Evolutionary conservation across 2,329 filamentous ascomycete genomes (phyloP).

Genomic region (Dactylellina sp.): DNA sequence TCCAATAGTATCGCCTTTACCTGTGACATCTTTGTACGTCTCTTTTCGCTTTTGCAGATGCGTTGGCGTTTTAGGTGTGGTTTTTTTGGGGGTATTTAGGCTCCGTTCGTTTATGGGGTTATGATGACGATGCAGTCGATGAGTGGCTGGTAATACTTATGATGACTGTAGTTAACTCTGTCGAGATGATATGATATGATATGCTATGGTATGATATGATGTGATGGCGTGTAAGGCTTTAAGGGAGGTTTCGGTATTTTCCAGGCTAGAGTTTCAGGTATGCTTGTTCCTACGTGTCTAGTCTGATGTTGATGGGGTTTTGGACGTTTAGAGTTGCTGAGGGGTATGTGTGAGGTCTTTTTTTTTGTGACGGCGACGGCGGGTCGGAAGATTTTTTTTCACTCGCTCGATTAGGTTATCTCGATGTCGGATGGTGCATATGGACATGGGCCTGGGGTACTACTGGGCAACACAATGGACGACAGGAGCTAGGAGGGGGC

Average conservation of each 20-base stretch:
- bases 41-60: conserved; percentile 1
- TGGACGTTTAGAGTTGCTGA: conserved; percentile 9
- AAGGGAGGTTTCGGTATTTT: conserved; percentile 8
- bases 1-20: conserved; percentile 50
- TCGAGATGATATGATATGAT: too few relatives aligned
- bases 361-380: too few relatives aligned
- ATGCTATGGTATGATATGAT: too few relatives aligned
- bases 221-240: background rate
- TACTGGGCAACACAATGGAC: too few relatives aligned
- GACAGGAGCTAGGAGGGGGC: too few relatives aligned
- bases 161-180: too few relatives aligned
- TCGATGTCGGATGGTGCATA: conserved; percentile 18
- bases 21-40: conserved; percentile 36
- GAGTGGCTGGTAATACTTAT: too few relatives aligned
- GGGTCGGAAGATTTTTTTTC: conserved; percentile 12
- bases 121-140: too few relatives aligned
- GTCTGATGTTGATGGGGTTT: conserved; percentile 29
- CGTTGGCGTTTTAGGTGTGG: conserved; percentile 13
- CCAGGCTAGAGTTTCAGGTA: conserved; percentile 30
- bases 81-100: background rate
- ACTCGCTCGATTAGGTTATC: conserved; percentile 1
- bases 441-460: too few relatives aligned
- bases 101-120: conserved; percentile 2
- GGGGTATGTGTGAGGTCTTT: background rate
- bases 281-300: conserved; percentile 43